phyloP scores from a whole-genome alignment of 805 yeast species.

The Saccharomyces kudriavzevii region DNA sequence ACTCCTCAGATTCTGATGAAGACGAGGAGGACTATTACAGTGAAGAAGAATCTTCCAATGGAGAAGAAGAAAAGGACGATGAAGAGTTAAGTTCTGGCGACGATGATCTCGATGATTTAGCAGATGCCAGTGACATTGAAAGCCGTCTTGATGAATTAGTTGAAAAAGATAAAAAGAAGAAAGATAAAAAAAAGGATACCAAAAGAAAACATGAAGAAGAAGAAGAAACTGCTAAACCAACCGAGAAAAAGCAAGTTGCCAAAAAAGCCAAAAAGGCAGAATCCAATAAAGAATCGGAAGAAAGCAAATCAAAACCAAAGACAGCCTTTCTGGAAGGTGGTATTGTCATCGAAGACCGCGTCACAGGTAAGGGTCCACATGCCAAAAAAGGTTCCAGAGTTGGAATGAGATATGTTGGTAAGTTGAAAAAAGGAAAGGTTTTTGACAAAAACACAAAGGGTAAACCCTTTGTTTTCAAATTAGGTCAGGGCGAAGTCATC shows the following conservation, averaged over 20 bases:
- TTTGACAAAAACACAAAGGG: slow-evolving; percentile 97
- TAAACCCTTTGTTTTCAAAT: slow-evolving; percentile 83
- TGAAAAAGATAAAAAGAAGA: slow-evolving; percentile 47
- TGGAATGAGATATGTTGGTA: slow-evolving; percentile 96
- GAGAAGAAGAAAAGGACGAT: slow-evolving; percentile 39
- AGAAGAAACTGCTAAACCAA: slow-evolving; percentile 21
- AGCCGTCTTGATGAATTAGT: slow-evolving; percentile 67
- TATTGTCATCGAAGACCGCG: slow-evolving; percentile 86
- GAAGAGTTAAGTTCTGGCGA: slow-evolving; percentile 35
- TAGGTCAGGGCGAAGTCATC: slow-evolving; percentile 97
- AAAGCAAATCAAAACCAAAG: slow-evolving; percentile 83
- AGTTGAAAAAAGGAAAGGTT: slow-evolving; percentile 90
- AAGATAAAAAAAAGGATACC: slow-evolving; percentile 28
- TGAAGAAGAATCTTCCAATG: slow-evolving; percentile 37
- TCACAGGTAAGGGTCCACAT: slow-evolving; percentile 75
- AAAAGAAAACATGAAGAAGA: slow-evolving; percentile 28
- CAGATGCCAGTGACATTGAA: slow-evolving; percentile 62
- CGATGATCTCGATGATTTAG: slow-evolving; percentile 51
- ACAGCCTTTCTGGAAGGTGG: slow-evolving; percentile 87
- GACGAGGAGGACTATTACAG: slow-evolving; percentile 30
- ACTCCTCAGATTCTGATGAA: slow-evolving; percentile 64
- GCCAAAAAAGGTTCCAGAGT: slow-evolving; percentile 87
- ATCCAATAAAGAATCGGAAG: slow-evolving; percentile 85
- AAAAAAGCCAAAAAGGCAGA: slow-evolving; percentile 67
- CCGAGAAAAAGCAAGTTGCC: slow-evolving; percentile 27